These are phyloP conservation scores for Ceratocystis lukuohia DNA, from an alignment of 2,329 filamentous ascomycete genomes.

Conservation along the genomic window DNA sequence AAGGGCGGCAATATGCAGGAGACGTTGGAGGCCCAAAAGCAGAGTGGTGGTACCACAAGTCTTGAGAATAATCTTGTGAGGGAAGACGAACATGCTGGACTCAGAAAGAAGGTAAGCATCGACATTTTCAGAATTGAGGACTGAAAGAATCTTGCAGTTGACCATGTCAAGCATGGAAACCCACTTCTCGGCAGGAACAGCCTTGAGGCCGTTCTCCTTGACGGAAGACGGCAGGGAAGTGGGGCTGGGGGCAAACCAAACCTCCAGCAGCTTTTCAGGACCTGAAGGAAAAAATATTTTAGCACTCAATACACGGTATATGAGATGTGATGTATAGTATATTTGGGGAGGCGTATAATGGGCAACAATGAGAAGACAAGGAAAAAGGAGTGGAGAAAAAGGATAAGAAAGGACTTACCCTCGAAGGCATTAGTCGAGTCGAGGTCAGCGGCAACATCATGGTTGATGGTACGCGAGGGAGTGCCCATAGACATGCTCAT, in stretches of 20 bases:
- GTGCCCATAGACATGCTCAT: conserved; percentile 56
- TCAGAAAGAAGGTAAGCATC: conserved; percentile 96
- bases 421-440: conserved; percentile 96
- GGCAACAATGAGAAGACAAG: too few relatives aligned
- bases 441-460: conserved; percentile 80
- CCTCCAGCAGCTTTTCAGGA: conserved; percentile 93
- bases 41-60: conserved; percentile 95
- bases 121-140: conserved; percentile 82
- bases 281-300: conserved; percentile 30
- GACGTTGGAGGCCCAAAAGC: conserved; percentile 73
- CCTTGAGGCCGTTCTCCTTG: conserved; percentile 68
- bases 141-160: conserved; percentile 94
- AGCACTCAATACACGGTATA: background rate
- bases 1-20: conserved; percentile 80
- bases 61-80: conserved; percentile 98
- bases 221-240: conserved; percentile 56
- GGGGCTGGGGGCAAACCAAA: conserved; percentile 86
- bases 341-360: background rate
- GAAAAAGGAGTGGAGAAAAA: background rate
- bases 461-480: conserved; percentile 90
- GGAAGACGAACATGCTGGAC: conserved; percentile 99
- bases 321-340: background rate
- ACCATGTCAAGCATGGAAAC: conserved; percentile 95
- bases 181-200: conserved; percentile 72
- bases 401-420: conserved; percentile 37